Evolutionary conservation across 495 filamentous ascomycete species (phyloP).

Genomic region (Talaromyces proteolyticus): DNA sequence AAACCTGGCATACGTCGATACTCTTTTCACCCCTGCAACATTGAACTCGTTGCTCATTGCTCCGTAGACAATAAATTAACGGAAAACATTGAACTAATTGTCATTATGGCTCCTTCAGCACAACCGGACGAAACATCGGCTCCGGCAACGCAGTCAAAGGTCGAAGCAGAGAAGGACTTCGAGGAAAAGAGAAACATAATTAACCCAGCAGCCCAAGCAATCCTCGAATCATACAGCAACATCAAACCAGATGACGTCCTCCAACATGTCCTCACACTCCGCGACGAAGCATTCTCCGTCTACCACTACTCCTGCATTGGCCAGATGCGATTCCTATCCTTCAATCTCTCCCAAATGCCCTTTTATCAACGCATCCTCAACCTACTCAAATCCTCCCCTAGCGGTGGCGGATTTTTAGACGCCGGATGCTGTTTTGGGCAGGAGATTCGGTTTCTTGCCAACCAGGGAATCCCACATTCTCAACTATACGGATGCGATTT

Average conservation of each 20-base stretch:
- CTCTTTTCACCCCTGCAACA: too few relatives aligned
- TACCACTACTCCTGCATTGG: slow-evolving; percentile 41
- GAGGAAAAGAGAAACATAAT: slow-evolving; percentile 9
- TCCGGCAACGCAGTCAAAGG: too few relatives aligned
- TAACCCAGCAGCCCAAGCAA: slow-evolving; percentile 14
- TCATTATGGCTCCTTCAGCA: too few relatives aligned
- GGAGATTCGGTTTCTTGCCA: slow-evolving; percentile 36
- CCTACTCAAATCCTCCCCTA: slow-evolving; percentile 21
- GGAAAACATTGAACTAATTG: too few relatives aligned
- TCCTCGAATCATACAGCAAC: slow-evolving; percentile 36
- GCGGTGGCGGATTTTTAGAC: slow-evolving; percentile 25
- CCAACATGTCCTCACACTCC: slow-evolving; percentile 29
- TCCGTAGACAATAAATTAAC: too few relatives aligned
- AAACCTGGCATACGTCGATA: too few relatives aligned
- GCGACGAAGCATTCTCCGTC: slow-evolving; percentile 38
- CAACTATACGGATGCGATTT: slow-evolving; percentile 47
- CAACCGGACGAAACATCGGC: too few relatives aligned
- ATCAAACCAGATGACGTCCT: slow-evolving; percentile 31
- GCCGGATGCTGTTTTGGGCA: slow-evolving; percentile 45
- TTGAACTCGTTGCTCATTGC: too few relatives aligned
- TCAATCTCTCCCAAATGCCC: slow-evolving; percentile 23
- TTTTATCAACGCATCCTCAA: slow-evolving; percentile 22
- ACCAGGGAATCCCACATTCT: slow-evolving; percentile 32
- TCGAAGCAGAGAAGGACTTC: too few relatives aligned
- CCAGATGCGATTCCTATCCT: slow-evolving; percentile 40